Percentiles rank a stretch among this genome's conserved stretches.
These are phyloP conservation scores for Myriosclerotinia duriaeana DNA, from an alignment of 2,329 filamentous ascomycete genomes.

Conservation along the genomic window DNA sequence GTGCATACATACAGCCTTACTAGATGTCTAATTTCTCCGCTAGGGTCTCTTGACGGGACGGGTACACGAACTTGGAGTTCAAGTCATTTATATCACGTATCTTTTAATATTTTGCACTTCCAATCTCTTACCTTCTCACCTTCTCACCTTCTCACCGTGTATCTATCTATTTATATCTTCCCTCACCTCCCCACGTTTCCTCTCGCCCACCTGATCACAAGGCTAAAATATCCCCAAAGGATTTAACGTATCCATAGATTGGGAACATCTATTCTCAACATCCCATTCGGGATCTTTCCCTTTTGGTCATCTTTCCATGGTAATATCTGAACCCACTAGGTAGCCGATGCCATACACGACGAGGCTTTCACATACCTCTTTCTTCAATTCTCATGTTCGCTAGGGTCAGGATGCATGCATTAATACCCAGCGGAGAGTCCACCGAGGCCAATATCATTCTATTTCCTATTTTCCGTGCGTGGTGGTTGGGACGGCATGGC, in stretches of 20 bases:
- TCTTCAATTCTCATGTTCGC: not conserved
- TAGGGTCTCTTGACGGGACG: too few relatives aligned
- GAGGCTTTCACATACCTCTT: not conserved
- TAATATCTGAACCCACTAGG: too few relatives aligned
- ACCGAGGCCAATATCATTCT: not conserved
- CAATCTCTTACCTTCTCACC: not conserved
- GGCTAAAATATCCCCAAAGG: not conserved
- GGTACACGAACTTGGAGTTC: not conserved
- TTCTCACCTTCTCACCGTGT: not conserved
- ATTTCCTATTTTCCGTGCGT: not conserved
- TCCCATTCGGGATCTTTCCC: not conserved
- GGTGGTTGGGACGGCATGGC: too few relatives aligned
- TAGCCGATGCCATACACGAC: not conserved
- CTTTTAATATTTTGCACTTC: not conserved
- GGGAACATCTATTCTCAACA: not conserved
- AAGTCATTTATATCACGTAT: not conserved
- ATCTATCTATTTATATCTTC: constrained; percentile 9
- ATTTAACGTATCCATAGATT: not conserved
- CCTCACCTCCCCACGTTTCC: not conserved
- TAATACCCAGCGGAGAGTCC: not conserved
- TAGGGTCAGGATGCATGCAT: not conserved
- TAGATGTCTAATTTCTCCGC: not conserved
- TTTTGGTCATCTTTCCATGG: not conserved
- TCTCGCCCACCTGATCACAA: not conserved
- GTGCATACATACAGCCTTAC: not conserved